Evolutionary conservation across 345 rosid genomes (phyloP).

Genomic region (Xanthoceras sorbifolium): DNA sequence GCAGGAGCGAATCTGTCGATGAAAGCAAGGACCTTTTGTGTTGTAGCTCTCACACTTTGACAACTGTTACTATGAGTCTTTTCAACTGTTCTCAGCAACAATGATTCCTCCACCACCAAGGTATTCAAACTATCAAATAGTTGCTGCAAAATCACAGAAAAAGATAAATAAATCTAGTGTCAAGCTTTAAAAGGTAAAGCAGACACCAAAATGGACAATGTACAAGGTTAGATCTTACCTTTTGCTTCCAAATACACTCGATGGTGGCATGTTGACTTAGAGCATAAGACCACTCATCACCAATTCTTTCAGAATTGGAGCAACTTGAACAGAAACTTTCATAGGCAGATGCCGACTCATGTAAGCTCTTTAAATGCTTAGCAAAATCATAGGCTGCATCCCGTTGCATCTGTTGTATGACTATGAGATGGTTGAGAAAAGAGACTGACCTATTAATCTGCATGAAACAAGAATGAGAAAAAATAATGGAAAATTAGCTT

Average conservation of each 20-base stretch:
- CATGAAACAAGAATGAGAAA: conserved; percentile 24
- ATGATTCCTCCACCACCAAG: conserved; percentile 59
- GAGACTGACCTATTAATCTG: conserved; percentile 72
- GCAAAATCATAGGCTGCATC: conserved; percentile 59
- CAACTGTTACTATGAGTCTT: conserved; percentile 59
- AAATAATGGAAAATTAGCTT: background rate
- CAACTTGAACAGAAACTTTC: conserved; percentile 41
- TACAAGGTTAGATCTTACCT: conserved; percentile 48
- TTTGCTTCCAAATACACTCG: conserved; percentile 77
- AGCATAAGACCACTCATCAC: conserved; percentile 44
- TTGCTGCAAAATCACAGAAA: conserved; percentile 49
- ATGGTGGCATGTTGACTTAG: conserved; percentile 51
- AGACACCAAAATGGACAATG: background rate
- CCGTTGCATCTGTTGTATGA: conserved; percentile 75
- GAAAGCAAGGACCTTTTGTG: conserved; percentile 48
- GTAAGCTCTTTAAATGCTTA: conserved; percentile 48
- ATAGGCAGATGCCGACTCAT: conserved; percentile 42
- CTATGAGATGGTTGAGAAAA: conserved; percentile 79
- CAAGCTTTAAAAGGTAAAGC: background rate
- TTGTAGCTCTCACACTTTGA: conserved; percentile 48
- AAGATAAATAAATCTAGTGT: background rate
- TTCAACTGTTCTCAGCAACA: conserved; percentile 62
- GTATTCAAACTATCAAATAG: conserved; percentile 61
- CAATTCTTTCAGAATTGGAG: conserved; percentile 25
- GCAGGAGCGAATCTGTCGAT: conserved; percentile 56